Base-by-base conservation (phyloP, 306 rosid species). In the Datisca glomerata region DNA sequence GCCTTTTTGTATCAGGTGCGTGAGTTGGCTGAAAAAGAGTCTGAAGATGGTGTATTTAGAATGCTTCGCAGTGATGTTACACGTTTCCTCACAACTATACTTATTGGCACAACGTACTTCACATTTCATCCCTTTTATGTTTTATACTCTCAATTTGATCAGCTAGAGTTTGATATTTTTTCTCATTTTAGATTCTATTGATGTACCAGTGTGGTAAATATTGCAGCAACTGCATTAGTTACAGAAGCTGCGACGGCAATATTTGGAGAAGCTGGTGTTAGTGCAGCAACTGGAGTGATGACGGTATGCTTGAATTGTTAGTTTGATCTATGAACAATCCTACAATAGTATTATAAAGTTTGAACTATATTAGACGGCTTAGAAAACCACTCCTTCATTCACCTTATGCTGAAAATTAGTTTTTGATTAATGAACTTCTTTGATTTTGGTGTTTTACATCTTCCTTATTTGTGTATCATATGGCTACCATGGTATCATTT, bases 281-380 rank as follows among this genome's bases (percentile, higher is more conserved):
- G 85, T n/a, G 98, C 98, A 36, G 98, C 96, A 47, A 91, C 98
- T 39, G 98, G 98, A 75, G 87, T 85, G 66, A 91, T 91, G 98
- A 91, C 98, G 32, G 96, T 91, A 80, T 68, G 94, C 64, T 32
- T 56, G 33, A 39, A 41, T 63, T 53, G n/a, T 31, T 31, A 31
- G n/a, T n/a, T n/a, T n/a, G n/a, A n/a, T n/a, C n/a, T n/a, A n/a
- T n/a, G n/a, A n/a, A n/a, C n/a, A n/a, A n/a, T n/a, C n/a, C n/a
- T n/a, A n/a, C n/a, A n/a, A n/a, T n/a, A n/a, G n/a, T n/a, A n/a
- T n/a, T n/a, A n/a, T n/a, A n/a, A n/a, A n/a, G n/a, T n/a, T n/a
- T n/a, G n/a, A n/a, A n/a, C n/a, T n/a, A n/a, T n/a, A n/a, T n/a
- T n/a, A n/a, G n/a, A n/a, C n/a, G n/a, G n/a, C n/a, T n/a, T n/a